Base-by-base conservation (phyloP, 768 basidiomycete species). In the Gautieria morchelliformis region DNA sequence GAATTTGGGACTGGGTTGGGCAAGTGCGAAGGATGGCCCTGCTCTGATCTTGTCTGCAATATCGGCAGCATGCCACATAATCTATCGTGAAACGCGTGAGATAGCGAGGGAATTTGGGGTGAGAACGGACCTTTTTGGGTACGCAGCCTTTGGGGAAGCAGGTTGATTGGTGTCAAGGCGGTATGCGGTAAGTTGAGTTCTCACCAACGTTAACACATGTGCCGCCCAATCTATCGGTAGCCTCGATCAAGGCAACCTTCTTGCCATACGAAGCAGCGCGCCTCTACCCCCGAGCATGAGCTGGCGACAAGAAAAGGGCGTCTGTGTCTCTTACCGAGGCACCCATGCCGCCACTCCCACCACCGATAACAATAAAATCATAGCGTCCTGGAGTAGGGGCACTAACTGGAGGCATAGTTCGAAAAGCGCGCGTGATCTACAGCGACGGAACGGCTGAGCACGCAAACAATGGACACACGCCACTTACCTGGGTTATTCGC, bases 41-140 rank as follows among this genome's bases (percentile, higher is more conserved):
- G 89, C 81, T 27, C 77, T 75, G 35, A 97, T 71, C 69, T 86
- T 89, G 66, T 98, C 94, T 32, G 87, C 84, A 57, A 92, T 73
- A 71, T 94, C 91, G 27, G 90, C 89, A 41, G 92, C 91, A 61
- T 93, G 87, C 95, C 95, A 99, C 95, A 98, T 98, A 56, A 99
- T 84, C 91, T 95, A 58, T 54, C 58, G 33, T 53, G 40, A 19
- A 27, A 53, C 30, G 30, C 6, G 8, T 45, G 49, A 46, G 30
- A 24, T 30, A 58, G 27, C 15, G 17, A 41, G 9, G 15, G 12
- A 44, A 10, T 15, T 37, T 5, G 17, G n/a, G 52, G 20, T 33
- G 27, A 40, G 35, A n/a, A 63, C 73, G 49, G 51, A 83, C 92
- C 77, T 96, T 99, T 75, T 99, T 99, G 15, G 96, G 96, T 5